Base-by-base conservation (phyloP, 1,284 basidiomycete genomes). In the Cutaneotrichosporon cavernicola region DNA sequence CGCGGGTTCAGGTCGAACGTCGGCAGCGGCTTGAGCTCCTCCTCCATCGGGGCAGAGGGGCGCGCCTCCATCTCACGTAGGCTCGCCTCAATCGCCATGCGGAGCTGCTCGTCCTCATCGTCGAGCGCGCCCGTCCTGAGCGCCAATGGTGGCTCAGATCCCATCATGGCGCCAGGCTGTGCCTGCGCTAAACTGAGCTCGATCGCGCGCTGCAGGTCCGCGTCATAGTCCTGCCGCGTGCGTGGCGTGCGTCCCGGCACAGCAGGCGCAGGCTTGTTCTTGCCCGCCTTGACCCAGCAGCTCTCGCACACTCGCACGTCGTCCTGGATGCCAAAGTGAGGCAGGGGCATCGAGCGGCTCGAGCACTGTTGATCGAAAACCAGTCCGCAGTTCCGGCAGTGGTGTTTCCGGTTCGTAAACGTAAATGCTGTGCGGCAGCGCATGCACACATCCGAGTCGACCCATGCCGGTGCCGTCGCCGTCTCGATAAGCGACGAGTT, bases 401-500 rank as follows among this genome's bases (percentile, higher is more conserved):
- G 97, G 76, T 99, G 97, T 78, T 98, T 98, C 64, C 97, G 88
- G 76, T 97, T 98, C 49, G 95, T 97, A 73, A 97, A 96, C 1
- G 89, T 89, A 81, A 99, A 99, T 0, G 90, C 80, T 0, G 90
- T 89, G 22, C 97, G 87, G 80, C 97, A 99, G 30, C 94, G 88
- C 70, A 97, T 87, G 80, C 97, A 99, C 14, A 95, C 89, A 38
- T 96, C 91, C 1, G 92, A 92, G 77, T 99, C 96, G 52, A 92
- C 90, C 96, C 96, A 99, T 73, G 96, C 91, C 0, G 96, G 96
- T 0, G 96, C 79, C 0, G 78, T 81, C 5, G 75, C 70, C 5
- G 81, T 82, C 1, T 72, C 73, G 40, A 81, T 68, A 14, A 82
- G 70, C 57, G 77, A 73, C 14, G 73, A 69, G 7, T 76, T 67